Conservation (phyloP, 805 yeast species). For the Candida easanensis region DNA sequence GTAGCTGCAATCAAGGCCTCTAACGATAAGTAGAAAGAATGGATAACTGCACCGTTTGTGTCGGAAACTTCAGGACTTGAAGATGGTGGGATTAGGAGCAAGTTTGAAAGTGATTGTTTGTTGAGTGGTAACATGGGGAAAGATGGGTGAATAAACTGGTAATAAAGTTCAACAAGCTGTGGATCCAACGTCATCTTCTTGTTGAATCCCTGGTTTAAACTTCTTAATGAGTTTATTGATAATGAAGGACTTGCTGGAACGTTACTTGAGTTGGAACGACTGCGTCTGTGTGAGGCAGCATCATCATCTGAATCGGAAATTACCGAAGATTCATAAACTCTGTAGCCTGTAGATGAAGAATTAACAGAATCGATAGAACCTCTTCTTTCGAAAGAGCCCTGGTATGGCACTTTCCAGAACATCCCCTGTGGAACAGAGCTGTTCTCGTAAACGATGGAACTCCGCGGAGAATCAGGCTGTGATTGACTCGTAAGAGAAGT, state of each 20-base stretch:
- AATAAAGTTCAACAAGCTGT: conserved; percentile 43
- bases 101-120: conserved; percentile 19
- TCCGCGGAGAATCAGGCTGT: conserved; percentile 10
- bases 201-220: conserved; percentile 18
- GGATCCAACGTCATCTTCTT: conserved; percentile 12
- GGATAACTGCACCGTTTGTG: conserved; percentile 16
- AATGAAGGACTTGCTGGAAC: conserved; percentile 24
- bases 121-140: conserved; percentile 38
- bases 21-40: conserved; percentile 19
- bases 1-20: conserved; percentile 19
- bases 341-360: conserved; percentile 16
- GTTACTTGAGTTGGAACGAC: conserved; percentile 22
- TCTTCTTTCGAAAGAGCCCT: conserved; percentile 26
- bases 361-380: conserved; percentile 26
- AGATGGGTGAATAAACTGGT: conserved; percentile 42
- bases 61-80: conserved; percentile 20
- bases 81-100: conserved; percentile 19
- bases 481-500: conserved; percentile 15
- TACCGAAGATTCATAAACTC: conserved; percentile 23
- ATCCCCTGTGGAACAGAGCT: conserved; percentile 23
- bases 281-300: conserved; percentile 23
- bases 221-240: conserved; percentile 20
- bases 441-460: conserved; percentile 2
- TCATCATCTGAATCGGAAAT: conserved; percentile 29
- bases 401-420: conserved; percentile 30